Evolutionary conservation across 2,329 filamentous ascomycete species (phyloP).

Genomic region (Sporothrix euskadiensis): DNA sequence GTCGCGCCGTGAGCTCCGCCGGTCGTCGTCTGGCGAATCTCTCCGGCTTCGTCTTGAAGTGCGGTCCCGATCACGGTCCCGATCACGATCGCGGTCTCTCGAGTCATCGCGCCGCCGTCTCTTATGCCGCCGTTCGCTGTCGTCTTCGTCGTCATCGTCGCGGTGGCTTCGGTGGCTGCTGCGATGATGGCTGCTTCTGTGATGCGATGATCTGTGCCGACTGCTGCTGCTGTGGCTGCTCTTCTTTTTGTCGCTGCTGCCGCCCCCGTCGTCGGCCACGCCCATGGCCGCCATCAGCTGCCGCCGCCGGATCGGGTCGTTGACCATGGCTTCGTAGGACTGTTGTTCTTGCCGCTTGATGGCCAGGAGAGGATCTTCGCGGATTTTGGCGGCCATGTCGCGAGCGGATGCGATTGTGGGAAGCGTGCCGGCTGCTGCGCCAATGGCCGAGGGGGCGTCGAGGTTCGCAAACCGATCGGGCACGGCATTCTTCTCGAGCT

Average conservation of each 20-base stretch:
- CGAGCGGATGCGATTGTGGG: slow-evolving; percentile 59
- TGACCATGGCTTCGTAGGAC: slow-evolving; percentile 77
- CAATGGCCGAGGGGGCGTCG: not conserved
- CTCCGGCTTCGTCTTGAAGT: not conserved
- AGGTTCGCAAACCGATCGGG: slow-evolving; percentile 59
- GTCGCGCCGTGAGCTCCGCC: not conserved
- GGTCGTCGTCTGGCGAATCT: slow-evolving; percentile 4
- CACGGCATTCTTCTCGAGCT: slow-evolving; percentile 71
- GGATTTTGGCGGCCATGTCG: slow-evolving; percentile 82
- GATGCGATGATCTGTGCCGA: slow-evolving; percentile 31
- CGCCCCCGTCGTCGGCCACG: slow-evolving; percentile 47
- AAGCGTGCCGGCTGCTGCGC: not conserved
- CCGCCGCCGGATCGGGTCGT: slow-evolving; percentile 66
- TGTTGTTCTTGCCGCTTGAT: slow-evolving; percentile 92
- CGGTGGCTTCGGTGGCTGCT: slow-evolving; percentile 47
- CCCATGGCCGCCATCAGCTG: slow-evolving; percentile 67
- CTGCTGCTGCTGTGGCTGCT: slow-evolving; percentile 31
- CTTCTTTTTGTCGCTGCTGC: slow-evolving; percentile 38
- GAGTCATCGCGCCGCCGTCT: slow-evolving; percentile 37
- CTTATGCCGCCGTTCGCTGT: slow-evolving; percentile 23
- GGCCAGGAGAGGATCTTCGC: slow-evolving; percentile 86
- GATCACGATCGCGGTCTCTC: slow-evolving; percentile 26
- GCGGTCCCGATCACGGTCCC: not conserved
- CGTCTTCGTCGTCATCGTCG: slow-evolving; percentile 45
- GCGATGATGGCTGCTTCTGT: slow-evolving; percentile 35